Conservation (phyloP, 2,329 filamentous ascomycete species). For the Aspergillus vadensis region DNA sequence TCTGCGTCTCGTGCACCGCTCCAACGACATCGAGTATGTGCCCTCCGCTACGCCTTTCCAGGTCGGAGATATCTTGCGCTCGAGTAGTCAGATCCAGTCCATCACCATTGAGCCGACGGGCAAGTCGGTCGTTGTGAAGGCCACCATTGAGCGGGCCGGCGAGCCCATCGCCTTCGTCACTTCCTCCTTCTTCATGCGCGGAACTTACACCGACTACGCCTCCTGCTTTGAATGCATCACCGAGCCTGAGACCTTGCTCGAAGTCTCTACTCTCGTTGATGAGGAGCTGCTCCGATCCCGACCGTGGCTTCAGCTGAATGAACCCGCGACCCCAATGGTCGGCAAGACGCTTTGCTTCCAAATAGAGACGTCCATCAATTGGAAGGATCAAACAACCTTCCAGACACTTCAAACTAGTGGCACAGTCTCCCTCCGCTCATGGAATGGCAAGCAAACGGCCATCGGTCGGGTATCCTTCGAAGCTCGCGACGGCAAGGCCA, state of each 20-base stretch:
- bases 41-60: background rate
- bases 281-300: slow-evolving; percentile 4
- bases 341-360: slow-evolving; percentile 6
- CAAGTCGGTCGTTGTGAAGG: slow-evolving; percentile 1
- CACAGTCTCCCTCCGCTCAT: background rate
- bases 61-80: slow-evolving; percentile 1
- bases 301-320: slow-evolving; percentile 9
- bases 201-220: background rate
- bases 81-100: background rate
- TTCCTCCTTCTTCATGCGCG: slow-evolving; percentile 6
- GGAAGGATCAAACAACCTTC: background rate
- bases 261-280: background rate
- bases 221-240: slow-evolving; percentile 1
- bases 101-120: slow-evolving; percentile 1
- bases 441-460: background rate
- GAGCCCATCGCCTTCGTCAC: background rate
- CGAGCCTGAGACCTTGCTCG: background rate
- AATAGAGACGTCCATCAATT: background rate
- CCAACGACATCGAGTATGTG: background rate
- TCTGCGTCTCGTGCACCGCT: slow-evolving; percentile 9
- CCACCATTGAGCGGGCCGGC: background rate
- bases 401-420: background rate
- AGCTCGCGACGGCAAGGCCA: background rate
- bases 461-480: background rate
- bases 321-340: background rate